Evolutionary conservation across 495 filamentous ascomycete genomes (phyloP), one percentile per base, ranked within the genome.

Genomic region (Neurospora cerealis): DNA sequence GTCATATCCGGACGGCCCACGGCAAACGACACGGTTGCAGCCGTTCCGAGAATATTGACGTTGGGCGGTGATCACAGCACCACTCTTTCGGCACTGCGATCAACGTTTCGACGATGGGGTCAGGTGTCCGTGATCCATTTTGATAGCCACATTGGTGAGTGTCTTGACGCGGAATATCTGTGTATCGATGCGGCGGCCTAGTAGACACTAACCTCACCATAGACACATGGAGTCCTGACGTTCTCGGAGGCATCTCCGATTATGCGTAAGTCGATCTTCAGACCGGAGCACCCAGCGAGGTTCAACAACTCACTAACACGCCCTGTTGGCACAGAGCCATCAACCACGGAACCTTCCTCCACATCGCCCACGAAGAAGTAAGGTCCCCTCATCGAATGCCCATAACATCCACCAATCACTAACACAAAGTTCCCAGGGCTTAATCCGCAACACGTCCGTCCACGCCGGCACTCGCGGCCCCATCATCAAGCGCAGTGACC

Each of bases 401-500:
- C 90, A 91, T 75, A 87, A 88, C 4, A 80, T 36, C 28, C 88
- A 2, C n/a, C 36, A 15, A 13, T 9, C n/a, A 39, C 69, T 34
- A 44, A 41, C 5, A 46, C 32, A 24, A 34, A 19, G 84, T 86
- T 28, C 48, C 76, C 87, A 95, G 83, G 93, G 93, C 0, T 85
- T 96, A 17, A 86, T 97, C 41, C 89, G 85, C 69, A 95, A 95
- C 78, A 91, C 88, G 44, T 93, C 93, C 81, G 94, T 97, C 81
- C 94, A 96, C 78, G 92, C 91, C 15, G 94, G 94, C 44, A 94
- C 95, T 76, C 91, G 94, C 42, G 95, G 91, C 0, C 93, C 91
- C 0, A 83, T 97, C 1, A 89, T 86, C 21, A 91, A 91, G 0
- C 79, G 80, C 19, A 89, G 86, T 0, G 93, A 96, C 79, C 91